Conservation (phyloP, 352 stramenopile genomes). For the Phytophthora cactorum region DNA sequence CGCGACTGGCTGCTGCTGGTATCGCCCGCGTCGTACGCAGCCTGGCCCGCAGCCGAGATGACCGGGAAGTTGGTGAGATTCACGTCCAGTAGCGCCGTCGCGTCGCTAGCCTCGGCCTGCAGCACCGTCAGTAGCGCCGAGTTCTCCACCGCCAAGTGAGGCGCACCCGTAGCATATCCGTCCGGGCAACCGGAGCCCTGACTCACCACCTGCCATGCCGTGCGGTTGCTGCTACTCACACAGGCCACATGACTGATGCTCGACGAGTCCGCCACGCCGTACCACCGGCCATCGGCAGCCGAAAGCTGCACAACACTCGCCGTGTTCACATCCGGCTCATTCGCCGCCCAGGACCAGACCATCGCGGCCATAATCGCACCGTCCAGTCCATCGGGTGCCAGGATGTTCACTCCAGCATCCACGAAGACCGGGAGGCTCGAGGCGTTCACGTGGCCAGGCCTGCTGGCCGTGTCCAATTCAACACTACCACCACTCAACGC, state of each 20-base stretch:
- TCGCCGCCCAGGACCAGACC: constrained; percentile 69
- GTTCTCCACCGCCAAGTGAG: constrained; percentile 61
- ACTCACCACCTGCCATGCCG: constrained; percentile 51
- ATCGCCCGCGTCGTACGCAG: constrained; percentile 43
- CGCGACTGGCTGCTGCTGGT: constrained; percentile 32
- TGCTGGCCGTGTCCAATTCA: constrained; percentile 26
- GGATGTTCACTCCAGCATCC: constrained; percentile 63
- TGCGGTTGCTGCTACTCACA: constrained; percentile 54
- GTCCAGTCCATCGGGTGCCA: constrained; percentile 65
- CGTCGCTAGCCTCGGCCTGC: constrained; percentile 30
- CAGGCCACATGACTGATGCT: constrained; percentile 63
- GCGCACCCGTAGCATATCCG: constrained; percentile 41
- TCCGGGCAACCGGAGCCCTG: constrained; percentile 52
- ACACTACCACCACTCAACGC: constrained; percentile 27
- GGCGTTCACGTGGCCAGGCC: constrained; percentile 39
- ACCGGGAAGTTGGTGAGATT: constrained; percentile 52
- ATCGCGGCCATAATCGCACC: constrained; percentile 52
- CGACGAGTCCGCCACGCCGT: constrained; percentile 45
- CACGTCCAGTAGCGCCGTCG: constrained; percentile 54
- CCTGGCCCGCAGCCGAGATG: constrained; percentile 54
- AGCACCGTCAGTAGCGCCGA: constrained; percentile 43
- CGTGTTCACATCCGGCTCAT: constrained; percentile 46
- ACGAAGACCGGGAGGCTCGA: constrained; percentile 54
- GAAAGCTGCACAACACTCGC: constrained; percentile 53
- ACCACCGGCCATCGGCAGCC: constrained; percentile 59